phyloP scores from a whole-genome alignment of 2,329 filamentous ascomycete species.

The Lecanicillium sp. region DNA sequence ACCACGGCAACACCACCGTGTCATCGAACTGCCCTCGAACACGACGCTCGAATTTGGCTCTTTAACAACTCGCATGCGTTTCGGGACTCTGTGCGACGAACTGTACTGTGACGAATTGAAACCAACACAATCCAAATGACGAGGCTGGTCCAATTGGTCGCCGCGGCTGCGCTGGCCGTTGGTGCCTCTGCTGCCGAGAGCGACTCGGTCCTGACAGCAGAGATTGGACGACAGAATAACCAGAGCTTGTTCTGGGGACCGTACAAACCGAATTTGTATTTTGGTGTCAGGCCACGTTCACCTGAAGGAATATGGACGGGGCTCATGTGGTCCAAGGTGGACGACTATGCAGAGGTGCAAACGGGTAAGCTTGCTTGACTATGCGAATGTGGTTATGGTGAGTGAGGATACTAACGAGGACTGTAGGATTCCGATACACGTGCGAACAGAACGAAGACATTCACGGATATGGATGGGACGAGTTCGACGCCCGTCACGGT shows the following conservation, averaged over 20 bases:
- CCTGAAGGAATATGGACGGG: constrained; percentile 75
- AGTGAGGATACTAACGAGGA: constrained; percentile 6
- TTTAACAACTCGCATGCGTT: no score
- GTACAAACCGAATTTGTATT: constrained; percentile 90
- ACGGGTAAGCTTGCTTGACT: constrained; percentile 49
- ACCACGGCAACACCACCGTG: no score
- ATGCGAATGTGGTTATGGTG: background rate
- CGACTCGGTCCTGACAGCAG: constrained; percentile 33
- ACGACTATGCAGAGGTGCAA: constrained; percentile 68
- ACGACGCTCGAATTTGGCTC: no score
- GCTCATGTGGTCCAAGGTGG: constrained; percentile 81
- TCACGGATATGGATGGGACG: constrained; percentile 94
- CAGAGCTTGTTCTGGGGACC: constrained; percentile 91
- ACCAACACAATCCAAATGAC: constrained; percentile 16
- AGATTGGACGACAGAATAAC: constrained; percentile 55
- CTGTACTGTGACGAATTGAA: no score
- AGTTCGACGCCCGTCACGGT: constrained; percentile 83
- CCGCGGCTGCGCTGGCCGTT: constrained; percentile 19
- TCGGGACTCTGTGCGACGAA: no score
- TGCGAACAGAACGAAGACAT: constrained; percentile 95
- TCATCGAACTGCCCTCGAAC: no score
- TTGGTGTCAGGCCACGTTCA: constrained; percentile 75
- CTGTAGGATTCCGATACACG: constrained; percentile 75
- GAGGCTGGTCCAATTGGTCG: constrained; percentile 21
- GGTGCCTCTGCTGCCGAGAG: constrained; percentile 18